Evolutionary conservation across 371 early-diverging fungal genomes (phyloP), one percentile per base, ranked within the genome.

Genomic region (Syncephalis fuscata): DNA sequence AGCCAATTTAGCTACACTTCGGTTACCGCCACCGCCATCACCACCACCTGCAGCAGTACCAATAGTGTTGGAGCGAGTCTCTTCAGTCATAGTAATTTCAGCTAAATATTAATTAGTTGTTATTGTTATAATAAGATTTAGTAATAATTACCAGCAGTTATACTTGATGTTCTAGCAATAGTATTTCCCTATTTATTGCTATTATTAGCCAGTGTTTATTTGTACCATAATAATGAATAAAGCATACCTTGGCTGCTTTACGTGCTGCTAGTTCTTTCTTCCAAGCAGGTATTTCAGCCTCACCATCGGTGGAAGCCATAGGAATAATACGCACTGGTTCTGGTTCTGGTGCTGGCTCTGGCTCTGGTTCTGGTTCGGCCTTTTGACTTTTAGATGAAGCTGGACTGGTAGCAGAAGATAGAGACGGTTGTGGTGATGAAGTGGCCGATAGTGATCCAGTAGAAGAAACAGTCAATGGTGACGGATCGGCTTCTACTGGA

Each of bases 241-340:
- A 3, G n/a, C 19, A 16, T 19, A 21, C 41, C 21, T 21, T 41
- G 4, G 41, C 16, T 22, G 66, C 65, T 39, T 68, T 65, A 51
- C 67, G 60, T 8, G 73, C 73, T 48, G 65, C 73, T 20, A 73
- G 48, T 40, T 70, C 69, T 11, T 62, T 62, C 44, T 68, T 70
- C 73, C 73, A 73, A 27, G 64, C 60, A 42, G 70, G 73, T 16
- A 69, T 62, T 40, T 57, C 54, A 10, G 56, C 37, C 3, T 44
- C 40, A 39, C 26, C 26, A 17, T 48, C 39, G 14, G 56, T 22
- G 11, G 43, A 2, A 2, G 9, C 10, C 11, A 22, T 11, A 4
- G 43, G 23, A 20, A 21, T 43, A 43, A 20, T 16, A 20, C 17
- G 23, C 20, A 22, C 21, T 9, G n/a, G 52, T 43, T 25, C 23